Evolutionary conservation across 1,284 basidiomycete species (phyloP).

Genomic region (Neotropicomus parvogracilis): DNA sequence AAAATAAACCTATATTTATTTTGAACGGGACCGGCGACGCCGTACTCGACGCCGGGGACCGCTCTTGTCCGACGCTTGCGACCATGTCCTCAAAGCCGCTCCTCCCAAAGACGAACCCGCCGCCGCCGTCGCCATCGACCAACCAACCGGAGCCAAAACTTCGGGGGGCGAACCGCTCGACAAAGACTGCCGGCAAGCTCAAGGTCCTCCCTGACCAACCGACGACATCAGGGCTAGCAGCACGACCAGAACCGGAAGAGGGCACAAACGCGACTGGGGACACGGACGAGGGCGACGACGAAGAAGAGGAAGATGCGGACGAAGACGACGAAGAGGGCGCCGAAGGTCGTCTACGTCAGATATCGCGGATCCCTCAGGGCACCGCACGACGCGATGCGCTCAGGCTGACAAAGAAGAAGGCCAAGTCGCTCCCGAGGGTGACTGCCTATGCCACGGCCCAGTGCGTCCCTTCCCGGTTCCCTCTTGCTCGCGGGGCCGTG

Average conservation of each 20-base stretch:
- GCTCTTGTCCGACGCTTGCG: not conserved
- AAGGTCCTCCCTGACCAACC: conserved; percentile 94
- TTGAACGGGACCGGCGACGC: conserved; percentile 17
- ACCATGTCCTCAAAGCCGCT: conserved; percentile 33
- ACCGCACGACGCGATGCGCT: conserved; percentile 90
- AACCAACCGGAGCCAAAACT: conserved; percentile 43
- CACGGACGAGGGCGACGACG: conserved; percentile 70
- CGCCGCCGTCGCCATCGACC: conserved; percentile 11
- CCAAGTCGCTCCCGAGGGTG: conserved; percentile 89
- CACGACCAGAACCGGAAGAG: conserved; percentile 43
- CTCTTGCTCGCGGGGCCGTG: not conserved
- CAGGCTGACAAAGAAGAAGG: conserved; percentile 88
- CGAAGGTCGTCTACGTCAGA: conserved; percentile 81
- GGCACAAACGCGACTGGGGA: conserved; percentile 55
- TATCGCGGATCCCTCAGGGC: conserved; percentile 90
- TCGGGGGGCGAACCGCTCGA: conserved; percentile 77
- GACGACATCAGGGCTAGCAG: conserved; percentile 72
- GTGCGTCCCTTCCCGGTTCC: conserved; percentile 41
- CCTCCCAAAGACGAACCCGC: conserved; percentile 29
- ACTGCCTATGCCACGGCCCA: conserved; percentile 94
- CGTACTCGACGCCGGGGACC: conserved; percentile 16
- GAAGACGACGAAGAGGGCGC: conserved; percentile 62
- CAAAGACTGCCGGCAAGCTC: conserved; percentile 83
- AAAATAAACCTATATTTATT: conserved; percentile 9
- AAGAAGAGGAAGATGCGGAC: conserved; percentile 66